A percentile compares a stretch with the other conserved stretches of the same genome.
phyloP scores from a whole-genome alignment of 331 rosid species.

The Malus hybrid region DNA sequence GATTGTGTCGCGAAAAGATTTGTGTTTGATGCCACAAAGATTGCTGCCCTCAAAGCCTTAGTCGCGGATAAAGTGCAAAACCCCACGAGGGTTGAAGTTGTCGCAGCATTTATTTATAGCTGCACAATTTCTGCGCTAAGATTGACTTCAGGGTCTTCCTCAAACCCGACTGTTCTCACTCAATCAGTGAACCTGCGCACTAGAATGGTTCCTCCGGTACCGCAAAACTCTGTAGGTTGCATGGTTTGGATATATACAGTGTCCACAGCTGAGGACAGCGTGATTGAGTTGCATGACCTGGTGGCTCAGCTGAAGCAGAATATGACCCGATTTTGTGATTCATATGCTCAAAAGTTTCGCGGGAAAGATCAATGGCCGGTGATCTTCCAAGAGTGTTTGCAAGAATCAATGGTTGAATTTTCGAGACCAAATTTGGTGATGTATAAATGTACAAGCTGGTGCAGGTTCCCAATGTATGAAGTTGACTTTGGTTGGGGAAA shows the following conservation, averaged over 20 bases:
- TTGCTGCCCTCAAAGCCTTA: conserved; percentile 9
- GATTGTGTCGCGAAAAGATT: conserved; percentile 7
- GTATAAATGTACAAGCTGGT: conserved; percentile 11
- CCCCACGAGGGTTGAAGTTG: conserved; percentile 11
- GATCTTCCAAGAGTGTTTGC: background rate
- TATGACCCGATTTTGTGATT: background rate
- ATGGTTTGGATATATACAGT: conserved; percentile 2
- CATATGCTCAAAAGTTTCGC: background rate
- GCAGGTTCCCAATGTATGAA: conserved; percentile 19
- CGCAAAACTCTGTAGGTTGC: conserved; percentile 16
- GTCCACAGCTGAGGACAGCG: background rate
- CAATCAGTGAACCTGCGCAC: conserved; percentile 10
- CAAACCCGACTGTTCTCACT: background rate
- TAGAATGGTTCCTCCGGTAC: conserved; percentile 19
- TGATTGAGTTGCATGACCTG: background rate
- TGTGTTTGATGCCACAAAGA: background rate
- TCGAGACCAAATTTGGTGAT: background rate
- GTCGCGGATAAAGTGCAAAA: background rate
- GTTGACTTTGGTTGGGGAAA: conserved; percentile 42
- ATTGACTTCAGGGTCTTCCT: background rate
- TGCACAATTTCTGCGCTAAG: conserved; percentile 3
- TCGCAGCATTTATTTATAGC: conserved; percentile 8
- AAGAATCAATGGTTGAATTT: background rate
- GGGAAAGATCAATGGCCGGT: conserved; percentile 4
- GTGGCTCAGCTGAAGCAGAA: conserved; percentile 12